phyloP scores from a whole-genome alignment of 2,329 filamentous ascomycete species.

The Xylariaceae sp. region DNA sequence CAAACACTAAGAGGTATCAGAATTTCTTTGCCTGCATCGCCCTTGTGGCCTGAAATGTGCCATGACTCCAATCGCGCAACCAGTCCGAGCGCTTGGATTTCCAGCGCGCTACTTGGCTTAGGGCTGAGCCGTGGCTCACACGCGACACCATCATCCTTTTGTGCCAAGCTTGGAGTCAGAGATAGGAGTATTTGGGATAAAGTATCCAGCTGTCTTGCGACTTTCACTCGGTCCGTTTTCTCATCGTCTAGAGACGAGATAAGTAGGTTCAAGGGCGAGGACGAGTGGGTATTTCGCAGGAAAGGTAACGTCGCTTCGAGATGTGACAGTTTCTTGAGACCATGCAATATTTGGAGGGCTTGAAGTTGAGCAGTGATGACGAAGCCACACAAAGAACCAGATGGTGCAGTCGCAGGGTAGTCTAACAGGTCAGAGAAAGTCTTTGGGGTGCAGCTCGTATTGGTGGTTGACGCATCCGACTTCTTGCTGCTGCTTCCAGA shows the following conservation, averaged over 20 bases:
- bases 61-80: conserved; percentile 63
- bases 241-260: conserved; percentile 42
- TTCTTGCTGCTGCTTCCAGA: conserved; percentile 32
- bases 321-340: conserved; percentile 56
- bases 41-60: conserved; percentile 58
- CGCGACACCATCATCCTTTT: conserved; percentile 58
- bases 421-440: conserved; percentile 59
- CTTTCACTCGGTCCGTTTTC: conserved; percentile 52
- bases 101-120: conserved; percentile 56
- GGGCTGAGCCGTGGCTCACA: conserved; percentile 53
- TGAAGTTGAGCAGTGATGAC: conserved; percentile 65
- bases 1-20: conserved; percentile 64
- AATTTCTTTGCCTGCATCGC: conserved; percentile 62
- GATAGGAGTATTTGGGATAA: conserved; percentile 64
- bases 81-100: conserved; percentile 63
- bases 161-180: conserved; percentile 65
- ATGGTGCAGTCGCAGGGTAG: conserved; percentile 48
- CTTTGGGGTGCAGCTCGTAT: conserved; percentile 40
- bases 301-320: conserved; percentile 57
- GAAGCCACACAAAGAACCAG: conserved; percentile 48
- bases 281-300: conserved; percentile 50
- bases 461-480: conserved; percentile 28
- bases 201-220: conserved; percentile 63
- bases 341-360: conserved; percentile 60
- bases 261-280: conserved; percentile 60